Evolutionary conservation across 345 rosid species (phyloP), one percentile per base, ranked within the genome.

Genomic region (Adansonia digitata): DNA sequence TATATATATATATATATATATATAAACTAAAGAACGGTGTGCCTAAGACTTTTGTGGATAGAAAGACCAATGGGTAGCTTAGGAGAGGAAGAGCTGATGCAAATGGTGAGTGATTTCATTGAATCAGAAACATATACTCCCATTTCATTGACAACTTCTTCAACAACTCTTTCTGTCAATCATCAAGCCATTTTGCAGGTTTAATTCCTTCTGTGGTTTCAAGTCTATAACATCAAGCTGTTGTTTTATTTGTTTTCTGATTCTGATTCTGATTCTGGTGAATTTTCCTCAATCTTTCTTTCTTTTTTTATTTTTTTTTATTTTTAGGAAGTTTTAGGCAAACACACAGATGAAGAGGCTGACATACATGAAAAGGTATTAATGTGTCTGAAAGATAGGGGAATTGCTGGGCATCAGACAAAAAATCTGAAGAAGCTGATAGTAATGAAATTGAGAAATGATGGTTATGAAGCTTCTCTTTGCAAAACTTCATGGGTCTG

Each of bases 401-500:
- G 48, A 40, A 57, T 4, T 42, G n/a, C 27, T 9, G 18, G 22
- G 24, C 24, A 70, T 67, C 51, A 55, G 12, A 29, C 49, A 20
- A 52, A 26, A 5, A 71, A 51, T 34, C 48, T 71, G 5, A 71
- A 27, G 51, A 60, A 73, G 14, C 42, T 56, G 14, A 77, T 82
- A 46, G 79, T 75, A 2, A 51, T 18, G 77, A 75, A 78, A 60
- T 18, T 81, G 48, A 68, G 53, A 73, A 61, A 52, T 70, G 84
- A 78, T 72, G 84, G 80, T 7, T 72, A 66, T 46, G 74, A 78
- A 67, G 82, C 79, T 72, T 78, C 79, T 68, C 74, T 82, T 2
- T 82, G 84, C 40, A 78, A 61, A 75, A 75, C 77, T 76, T 75
- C 71, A 17, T 82, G 82, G 80, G 73, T 68, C 18, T 59, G 77